A percentile compares a stretch with the other conserved stretches of the same genome.
Conservation (phyloP, 2,329 filamentous ascomycete genomes). For the Metarhizium anisopliae region DNA sequence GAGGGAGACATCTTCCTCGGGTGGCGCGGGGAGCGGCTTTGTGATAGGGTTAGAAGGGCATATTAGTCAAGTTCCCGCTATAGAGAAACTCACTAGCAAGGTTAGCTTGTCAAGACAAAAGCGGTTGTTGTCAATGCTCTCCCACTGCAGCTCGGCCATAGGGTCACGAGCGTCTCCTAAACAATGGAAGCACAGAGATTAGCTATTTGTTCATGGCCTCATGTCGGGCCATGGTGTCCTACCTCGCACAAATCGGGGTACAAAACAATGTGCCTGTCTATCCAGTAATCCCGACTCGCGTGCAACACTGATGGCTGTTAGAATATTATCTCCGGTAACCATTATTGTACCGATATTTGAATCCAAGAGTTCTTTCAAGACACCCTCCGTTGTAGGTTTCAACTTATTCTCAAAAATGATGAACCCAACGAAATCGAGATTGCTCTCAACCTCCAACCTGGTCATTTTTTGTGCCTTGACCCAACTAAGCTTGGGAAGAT, state of each 20-base stretch:
- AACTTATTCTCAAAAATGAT: slow-evolving; percentile 99
- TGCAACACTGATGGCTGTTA: slow-evolving; percentile 93
- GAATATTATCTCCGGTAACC: slow-evolving; percentile 96
- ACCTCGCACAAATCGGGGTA: slow-evolving; percentile 79
- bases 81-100: slow-evolving; percentile 45
- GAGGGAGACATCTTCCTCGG: slow-evolving; percentile 68
- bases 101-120: slow-evolving; percentile 73
- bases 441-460: slow-evolving; percentile 72
- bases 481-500: slow-evolving; percentile 82
- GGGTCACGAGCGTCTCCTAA: slow-evolving; percentile 64
- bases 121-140: slow-evolving; percentile 82
- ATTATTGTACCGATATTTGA: slow-evolving; percentile 87
- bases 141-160: slow-evolving; percentile 71
- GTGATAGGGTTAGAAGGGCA: slow-evolving; percentile 2
- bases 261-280: slow-evolving; percentile 77
- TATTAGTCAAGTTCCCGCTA: not conserved
- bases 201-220: not conserved
- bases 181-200: not conserved
- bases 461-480: slow-evolving; percentile 92
- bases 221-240: slow-evolving; percentile 7
- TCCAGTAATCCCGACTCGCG: slow-evolving; percentile 81
- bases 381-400: slow-evolving; percentile 73
- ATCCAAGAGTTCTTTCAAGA: slow-evolving; percentile 71
- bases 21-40: slow-evolving; percentile 61
- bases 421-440: slow-evolving; percentile 84